Evolutionary conservation across 2,329 filamentous ascomycete genomes (phyloP).

Genomic region (Ophiostoma ulmi): DNA sequence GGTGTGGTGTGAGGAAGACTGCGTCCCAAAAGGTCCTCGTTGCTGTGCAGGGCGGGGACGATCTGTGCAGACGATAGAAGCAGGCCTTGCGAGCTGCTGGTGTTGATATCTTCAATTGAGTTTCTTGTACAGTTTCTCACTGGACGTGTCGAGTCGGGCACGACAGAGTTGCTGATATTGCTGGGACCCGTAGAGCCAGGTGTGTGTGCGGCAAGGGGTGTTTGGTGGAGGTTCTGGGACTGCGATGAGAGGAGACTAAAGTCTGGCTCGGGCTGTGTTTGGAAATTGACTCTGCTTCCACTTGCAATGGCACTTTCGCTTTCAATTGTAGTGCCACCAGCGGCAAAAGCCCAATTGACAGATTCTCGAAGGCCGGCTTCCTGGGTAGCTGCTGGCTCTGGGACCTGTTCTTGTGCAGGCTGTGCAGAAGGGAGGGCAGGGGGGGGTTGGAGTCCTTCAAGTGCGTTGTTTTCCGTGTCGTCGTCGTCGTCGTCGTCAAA

Average conservation of each 20-base stretch:
- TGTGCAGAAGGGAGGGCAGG: background rate
- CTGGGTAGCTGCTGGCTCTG: background rate
- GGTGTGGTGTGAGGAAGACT: background rate
- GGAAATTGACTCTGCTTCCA: constrained; percentile 18
- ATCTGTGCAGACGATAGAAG: constrained; percentile 8
- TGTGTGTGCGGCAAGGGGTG: background rate
- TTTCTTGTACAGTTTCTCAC: background rate
- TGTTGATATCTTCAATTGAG: no score
- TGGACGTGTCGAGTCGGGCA: constrained; percentile 23
- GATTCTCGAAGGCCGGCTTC: constrained; percentile 18
- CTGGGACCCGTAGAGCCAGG: background rate
- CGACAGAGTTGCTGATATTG: constrained; percentile 19
- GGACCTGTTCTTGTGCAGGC: background rate
- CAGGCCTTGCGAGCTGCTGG: background rate
- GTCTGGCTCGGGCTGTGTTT: constrained; percentile 24
- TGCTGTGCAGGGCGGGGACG: constrained; percentile 8
- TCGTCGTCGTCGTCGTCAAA: background rate
- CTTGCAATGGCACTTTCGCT: constrained; percentile 3
- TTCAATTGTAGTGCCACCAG: background rate
- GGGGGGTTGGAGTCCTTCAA: background rate
- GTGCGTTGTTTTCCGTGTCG: background rate
- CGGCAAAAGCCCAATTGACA: constrained; percentile 17
- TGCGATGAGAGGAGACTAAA: constrained; percentile 20
- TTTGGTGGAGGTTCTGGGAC: background rate
- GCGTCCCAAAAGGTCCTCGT: constrained; percentile 1